Conservation (phyloP, 495 filamentous ascomycete species). For the Podospora fimiseda region DNA sequence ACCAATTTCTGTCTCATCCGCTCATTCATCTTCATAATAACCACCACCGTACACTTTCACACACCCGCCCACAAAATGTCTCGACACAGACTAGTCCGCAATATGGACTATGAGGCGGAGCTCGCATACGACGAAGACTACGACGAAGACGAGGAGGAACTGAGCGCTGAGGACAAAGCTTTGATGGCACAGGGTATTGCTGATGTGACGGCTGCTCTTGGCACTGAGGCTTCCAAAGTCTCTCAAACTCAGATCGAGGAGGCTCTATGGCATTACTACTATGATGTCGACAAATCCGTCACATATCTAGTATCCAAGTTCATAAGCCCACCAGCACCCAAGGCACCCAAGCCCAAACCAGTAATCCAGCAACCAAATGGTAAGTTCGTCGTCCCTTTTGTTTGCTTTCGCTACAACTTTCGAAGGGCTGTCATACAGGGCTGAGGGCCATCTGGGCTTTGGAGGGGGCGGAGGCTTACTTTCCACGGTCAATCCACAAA, state of each 20-base stretch:
- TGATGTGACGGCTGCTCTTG: slow-evolving; percentile 50
- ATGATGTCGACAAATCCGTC: slow-evolving; percentile 78
- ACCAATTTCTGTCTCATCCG: neutral
- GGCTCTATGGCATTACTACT: slow-evolving; percentile 91
- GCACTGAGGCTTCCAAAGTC: slow-evolving; percentile 42
- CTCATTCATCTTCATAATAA: neutral
- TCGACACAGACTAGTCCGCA: slow-evolving; percentile 54
- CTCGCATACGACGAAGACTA: slow-evolving; percentile 55
- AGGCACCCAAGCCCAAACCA: slow-evolving; percentile 22
- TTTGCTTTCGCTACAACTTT: slow-evolving; percentile 1
- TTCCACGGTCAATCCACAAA: too few species aligned
- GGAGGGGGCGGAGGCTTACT: too few species aligned
- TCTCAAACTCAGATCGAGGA: slow-evolving; percentile 76
- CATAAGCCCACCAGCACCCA: slow-evolving; percentile 31
- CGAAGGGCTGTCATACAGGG: slow-evolving; percentile 7
- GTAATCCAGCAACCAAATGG: slow-evolving; percentile 38
- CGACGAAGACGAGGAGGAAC: slow-evolving; percentile 41
- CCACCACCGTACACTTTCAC: neutral
- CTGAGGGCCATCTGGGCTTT: slow-evolving; percentile 3
- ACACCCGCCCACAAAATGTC: slow-evolving; percentile 44
- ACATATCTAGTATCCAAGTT: slow-evolving; percentile 65
- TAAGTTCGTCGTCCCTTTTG: slow-evolving; percentile 39
- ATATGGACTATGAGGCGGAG: slow-evolving; percentile 55
- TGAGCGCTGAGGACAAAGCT: slow-evolving; percentile 53
- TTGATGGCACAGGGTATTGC: slow-evolving; percentile 52